phyloP scores from a whole-genome alignment of 1,284 basidiomycete species.

The Apiotrichum brassicae region DNA sequence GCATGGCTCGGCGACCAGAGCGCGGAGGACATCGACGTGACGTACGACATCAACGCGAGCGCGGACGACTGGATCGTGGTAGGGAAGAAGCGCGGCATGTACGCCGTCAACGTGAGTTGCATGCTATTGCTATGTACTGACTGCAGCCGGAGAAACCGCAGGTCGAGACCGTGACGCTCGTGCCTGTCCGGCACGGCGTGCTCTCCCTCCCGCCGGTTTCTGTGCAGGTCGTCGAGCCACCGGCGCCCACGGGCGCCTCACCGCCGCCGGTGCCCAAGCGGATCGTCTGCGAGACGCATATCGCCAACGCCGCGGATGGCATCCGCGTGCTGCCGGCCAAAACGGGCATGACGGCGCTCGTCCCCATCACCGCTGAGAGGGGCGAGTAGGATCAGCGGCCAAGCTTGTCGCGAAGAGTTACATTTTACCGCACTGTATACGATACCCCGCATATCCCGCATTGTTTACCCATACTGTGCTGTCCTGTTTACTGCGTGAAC shows the following conservation, averaged over 20 bases:
- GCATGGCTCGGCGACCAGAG: slow-evolving; percentile 26
- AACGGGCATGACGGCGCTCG: slow-evolving; percentile 30
- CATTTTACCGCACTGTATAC: too few relatives aligned
- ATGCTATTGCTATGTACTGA: background rate
- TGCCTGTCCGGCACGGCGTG: slow-evolving; percentile 36
- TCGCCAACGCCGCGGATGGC: slow-evolving; percentile 39
- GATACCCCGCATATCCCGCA: too few relatives aligned
- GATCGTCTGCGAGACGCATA: slow-evolving; percentile 40
- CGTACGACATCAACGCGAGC: slow-evolving; percentile 33
- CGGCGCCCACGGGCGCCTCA: background rate
- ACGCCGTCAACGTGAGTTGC: slow-evolving; percentile 22
- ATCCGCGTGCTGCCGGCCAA: slow-evolving; percentile 39
- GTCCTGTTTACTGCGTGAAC: too few relatives aligned
- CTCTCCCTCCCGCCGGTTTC: slow-evolving; percentile 32
- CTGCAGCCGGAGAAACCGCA: slow-evolving; percentile 17
- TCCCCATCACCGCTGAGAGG: slow-evolving; percentile 21
- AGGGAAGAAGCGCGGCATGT: slow-evolving; percentile 39
- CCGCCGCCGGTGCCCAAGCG: slow-evolving; percentile 6
- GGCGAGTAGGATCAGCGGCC: too few relatives aligned
- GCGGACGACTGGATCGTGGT: slow-evolving; percentile 40
- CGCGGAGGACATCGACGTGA: slow-evolving; percentile 12
- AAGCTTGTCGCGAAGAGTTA: too few relatives aligned
- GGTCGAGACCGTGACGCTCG: slow-evolving; percentile 26
- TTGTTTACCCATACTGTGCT: too few relatives aligned
- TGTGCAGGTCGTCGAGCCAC: slow-evolving; percentile 20